These are phyloP conservation scores for Macadamia tetraphylla DNA, from an alignment of 164 flowering plant species.

Conservation along the genomic window DNA sequence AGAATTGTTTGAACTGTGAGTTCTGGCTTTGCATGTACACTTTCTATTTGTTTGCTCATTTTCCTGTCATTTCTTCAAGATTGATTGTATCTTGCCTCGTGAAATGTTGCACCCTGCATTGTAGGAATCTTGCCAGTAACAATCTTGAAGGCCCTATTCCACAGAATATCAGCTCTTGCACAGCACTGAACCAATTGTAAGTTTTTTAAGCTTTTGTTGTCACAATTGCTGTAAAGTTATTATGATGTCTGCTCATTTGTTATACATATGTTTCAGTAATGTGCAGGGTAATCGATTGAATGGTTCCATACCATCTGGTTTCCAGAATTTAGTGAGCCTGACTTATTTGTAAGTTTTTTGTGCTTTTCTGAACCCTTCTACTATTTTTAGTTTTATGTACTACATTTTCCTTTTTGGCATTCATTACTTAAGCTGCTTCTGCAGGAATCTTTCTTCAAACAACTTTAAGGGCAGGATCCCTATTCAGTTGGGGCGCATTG, in stretches of 20 bases:
- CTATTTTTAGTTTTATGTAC: background rate
- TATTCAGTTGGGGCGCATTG: slow-evolving; percentile 58
- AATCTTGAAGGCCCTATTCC: slow-evolving; percentile 74
- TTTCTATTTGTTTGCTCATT: background rate
- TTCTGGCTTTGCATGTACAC: background rate
- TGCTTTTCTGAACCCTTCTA: background rate
- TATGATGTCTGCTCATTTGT: background rate
- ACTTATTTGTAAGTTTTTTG: slow-evolving; percentile 65
- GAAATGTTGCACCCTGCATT: background rate
- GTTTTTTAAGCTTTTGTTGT: slow-evolving; percentile 11
- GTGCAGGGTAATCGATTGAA: slow-evolving; percentile 75
- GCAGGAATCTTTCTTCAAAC: slow-evolving; percentile 79
- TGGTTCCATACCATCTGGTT: slow-evolving; percentile 73
- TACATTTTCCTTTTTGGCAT: background rate
- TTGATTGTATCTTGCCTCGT: background rate
- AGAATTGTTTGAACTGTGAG: slow-evolving; percentile 86
- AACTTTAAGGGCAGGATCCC: slow-evolving; percentile 71
- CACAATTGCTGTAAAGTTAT: background rate
- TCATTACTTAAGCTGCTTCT: background rate
- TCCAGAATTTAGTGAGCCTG: slow-evolving; percentile 62
- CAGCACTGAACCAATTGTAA: slow-evolving; percentile 83
- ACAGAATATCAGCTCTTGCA: slow-evolving; percentile 45
- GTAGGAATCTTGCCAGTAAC: slow-evolving; percentile 83
- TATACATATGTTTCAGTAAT: slow-evolving; percentile 37
- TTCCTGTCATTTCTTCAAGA: background rate